phyloP scores from a whole-genome alignment of 2,329 filamentous ascomycete species.

The Peltaster fructicola region DNA sequence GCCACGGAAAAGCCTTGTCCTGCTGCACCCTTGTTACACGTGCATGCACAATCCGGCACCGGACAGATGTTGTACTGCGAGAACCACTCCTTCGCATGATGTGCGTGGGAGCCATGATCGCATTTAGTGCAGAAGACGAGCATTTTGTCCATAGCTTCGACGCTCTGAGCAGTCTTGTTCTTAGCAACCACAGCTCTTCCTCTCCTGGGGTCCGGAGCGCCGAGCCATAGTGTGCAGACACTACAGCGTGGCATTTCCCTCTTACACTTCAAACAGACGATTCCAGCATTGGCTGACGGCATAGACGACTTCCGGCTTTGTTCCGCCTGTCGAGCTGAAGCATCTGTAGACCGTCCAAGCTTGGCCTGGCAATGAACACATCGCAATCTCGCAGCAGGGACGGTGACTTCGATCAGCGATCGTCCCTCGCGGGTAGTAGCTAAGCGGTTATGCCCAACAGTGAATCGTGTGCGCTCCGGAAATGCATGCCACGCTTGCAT shows the following conservation, averaged over 20 bases:
- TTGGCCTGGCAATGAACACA: constrained; percentile 55
- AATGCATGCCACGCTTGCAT: constrained; percentile 54
- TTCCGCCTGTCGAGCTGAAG: constrained; percentile 3
- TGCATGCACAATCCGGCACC: constrained; percentile 36
- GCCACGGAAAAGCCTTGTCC: neutral
- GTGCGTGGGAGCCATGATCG: constrained; percentile 45
- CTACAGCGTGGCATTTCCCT: constrained; percentile 45
- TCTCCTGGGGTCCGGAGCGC: constrained; percentile 37
- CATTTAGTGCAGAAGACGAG: constrained; percentile 45
- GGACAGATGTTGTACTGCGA: constrained; percentile 35
- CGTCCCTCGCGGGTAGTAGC: constrained; percentile 45
- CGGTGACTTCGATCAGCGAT: constrained; percentile 43
- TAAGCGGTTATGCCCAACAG: constrained; percentile 55
- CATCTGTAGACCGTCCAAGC: constrained; percentile 25
- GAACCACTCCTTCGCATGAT: constrained; percentile 48
- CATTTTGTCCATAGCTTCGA: constrained; percentile 35
- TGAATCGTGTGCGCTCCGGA: constrained; percentile 59
- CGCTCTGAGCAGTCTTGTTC: constrained; percentile 11
- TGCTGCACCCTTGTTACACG: constrained; percentile 22
- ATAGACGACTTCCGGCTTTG: constrained; percentile 10
- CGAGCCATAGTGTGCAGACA: constrained; percentile 44
- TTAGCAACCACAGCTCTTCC: too few relatives aligned
- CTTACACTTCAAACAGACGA: constrained; percentile 43
- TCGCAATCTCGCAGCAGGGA: constrained; percentile 51
- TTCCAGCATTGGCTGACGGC: constrained; percentile 21